Conservation (phyloP, 208 protist species). For the Crithidia bombi region DNA sequence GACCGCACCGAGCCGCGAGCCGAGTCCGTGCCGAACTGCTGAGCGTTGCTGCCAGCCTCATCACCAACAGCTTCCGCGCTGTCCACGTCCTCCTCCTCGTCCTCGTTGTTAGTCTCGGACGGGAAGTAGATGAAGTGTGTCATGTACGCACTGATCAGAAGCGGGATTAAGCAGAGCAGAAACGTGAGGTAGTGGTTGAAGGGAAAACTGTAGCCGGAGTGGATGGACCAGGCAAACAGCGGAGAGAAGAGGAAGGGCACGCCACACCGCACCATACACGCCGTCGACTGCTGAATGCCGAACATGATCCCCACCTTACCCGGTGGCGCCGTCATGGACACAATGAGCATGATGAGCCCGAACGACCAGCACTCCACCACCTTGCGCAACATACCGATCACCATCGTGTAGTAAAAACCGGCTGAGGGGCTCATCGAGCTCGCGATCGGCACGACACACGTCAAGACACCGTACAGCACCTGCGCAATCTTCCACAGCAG, state of each 20-base stretch:
- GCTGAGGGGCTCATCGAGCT: conserved; percentile 20
- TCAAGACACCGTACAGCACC: conserved; percentile 32
- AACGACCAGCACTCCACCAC: conserved; percentile 66
- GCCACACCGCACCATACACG: conserved; percentile 62
- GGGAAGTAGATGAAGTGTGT: conserved; percentile 16
- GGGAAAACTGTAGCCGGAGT: conserved; percentile 41
- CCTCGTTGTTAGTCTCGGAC: conserved; percentile 11
- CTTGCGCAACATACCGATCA: conserved; percentile 53
- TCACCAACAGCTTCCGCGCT: not conserved
- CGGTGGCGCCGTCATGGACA: conserved; percentile 59
- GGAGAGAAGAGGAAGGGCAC: conserved; percentile 69
- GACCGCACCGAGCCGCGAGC: conserved; percentile 21
- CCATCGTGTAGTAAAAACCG: conserved; percentile 53
- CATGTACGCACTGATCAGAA: conserved; percentile 40
- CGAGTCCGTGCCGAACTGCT: conserved; percentile 3
- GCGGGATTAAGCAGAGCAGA: conserved; percentile 53
- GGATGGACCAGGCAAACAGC: conserved; percentile 85
- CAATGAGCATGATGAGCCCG: conserved; percentile 62
- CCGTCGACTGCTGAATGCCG: conserved; percentile 73
- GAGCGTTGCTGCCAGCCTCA: conserved; percentile 6
- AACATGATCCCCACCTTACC: conserved; percentile 74
- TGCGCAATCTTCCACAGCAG: conserved; percentile 52
- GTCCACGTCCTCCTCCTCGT: conserved; percentile 19
- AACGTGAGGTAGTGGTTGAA: conserved; percentile 82
- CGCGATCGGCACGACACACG: conserved; percentile 40